A percentile compares a stretch with the other conserved stretches of the same genome.
phyloP scores from a whole-genome alignment of 257 asterid species.

The Pogostemon cablin region DNA sequence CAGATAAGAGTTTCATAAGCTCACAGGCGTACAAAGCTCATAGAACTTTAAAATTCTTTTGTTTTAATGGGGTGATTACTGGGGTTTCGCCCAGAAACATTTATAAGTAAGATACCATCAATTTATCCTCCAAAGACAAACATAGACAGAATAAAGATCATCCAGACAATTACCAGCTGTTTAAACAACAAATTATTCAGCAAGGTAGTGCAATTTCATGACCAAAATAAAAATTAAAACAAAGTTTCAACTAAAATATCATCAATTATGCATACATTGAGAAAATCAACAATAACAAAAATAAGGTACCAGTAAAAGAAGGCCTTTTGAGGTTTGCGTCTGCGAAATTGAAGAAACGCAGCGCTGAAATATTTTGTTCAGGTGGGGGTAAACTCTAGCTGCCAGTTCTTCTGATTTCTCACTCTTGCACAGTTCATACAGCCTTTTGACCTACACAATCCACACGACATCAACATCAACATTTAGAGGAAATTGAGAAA shows the following conservation, averaged over 20 bases:
- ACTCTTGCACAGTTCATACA: slow-evolving; percentile 67
- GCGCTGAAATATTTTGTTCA: slow-evolving; percentile 82
- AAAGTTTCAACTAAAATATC: not conserved
- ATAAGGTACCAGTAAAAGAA: slow-evolving; percentile 70
- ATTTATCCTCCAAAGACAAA: not conserved
- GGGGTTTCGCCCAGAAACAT: not conserved
- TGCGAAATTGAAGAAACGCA: slow-evolving; percentile 71
- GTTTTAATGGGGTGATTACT: not conserved
- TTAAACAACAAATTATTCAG: not conserved
- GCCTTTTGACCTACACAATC: slow-evolving; percentile 61
- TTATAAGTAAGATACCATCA: slow-evolving; percentile 7
- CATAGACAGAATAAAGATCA: not conserved
- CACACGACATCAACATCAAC: slow-evolving; percentile 22
- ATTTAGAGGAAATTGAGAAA: not conserved
- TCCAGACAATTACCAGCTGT: slow-evolving; percentile 2
- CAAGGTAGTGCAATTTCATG: slow-evolving; percentile 1
- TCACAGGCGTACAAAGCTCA: not conserved
- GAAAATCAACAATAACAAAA: not conserved
- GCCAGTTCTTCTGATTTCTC: slow-evolving; percentile 79
- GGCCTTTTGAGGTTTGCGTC: slow-evolving; percentile 68
- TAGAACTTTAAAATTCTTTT: not conserved
- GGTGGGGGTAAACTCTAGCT: slow-evolving; percentile 83
- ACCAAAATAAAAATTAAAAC: not conserved
- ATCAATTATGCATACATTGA: not conserved
- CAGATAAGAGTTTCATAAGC: slow-evolving; percentile 1